Base-by-base conservation (phyloP, 2,329 filamentous ascomycete genomes). In the Talaromyces sp. region DNA sequence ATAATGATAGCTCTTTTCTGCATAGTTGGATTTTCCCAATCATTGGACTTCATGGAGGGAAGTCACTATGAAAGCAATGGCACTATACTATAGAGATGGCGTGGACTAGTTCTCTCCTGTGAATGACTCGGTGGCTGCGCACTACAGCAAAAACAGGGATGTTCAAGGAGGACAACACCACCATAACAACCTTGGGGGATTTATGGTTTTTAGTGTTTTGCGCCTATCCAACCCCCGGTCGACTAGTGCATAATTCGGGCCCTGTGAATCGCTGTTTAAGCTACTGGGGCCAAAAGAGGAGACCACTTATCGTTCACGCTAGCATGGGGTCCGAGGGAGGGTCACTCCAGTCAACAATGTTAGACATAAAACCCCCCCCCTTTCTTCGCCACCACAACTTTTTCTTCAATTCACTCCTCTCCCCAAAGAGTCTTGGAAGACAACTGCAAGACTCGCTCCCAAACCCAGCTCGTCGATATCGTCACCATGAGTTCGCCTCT, bases 401-500 rank as follows among this genome's bases (percentile, higher is more conserved):
- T 41, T 29, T 40, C 17, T 14, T 30, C 2, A 43, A 43, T 14
- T 22, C 11, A 8, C 8, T 27, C 14, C 16, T 16, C 36, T 41
- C 42, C 19, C 4, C 17, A 16, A 20, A 5, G 9, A 27, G 9
- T 14, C 22, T 29, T 37, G 33, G 3, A 35, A 35, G n/a, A 13
- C 11, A 35, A 6, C 4, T 4, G 14, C n/a, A 13, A 4, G 11
- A 35, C n/a, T 4, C 36, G 10, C 13, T 10, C 2, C n/a, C n/a
- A n/a, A n/a, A n/a, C n/a, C n/a, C n/a, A n/a, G n/a, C n/a, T n/a
- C n/a, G n/a, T n/a, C n/a, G n/a, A n/a, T n/a, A n/a, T n/a, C n/a
- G n/a, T n/a, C n/a, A 64, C 43, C 46, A 75, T 75, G 73, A 73
- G 66, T 52, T 70, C 72, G 14, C 67, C 73, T 20, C 66, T 71